Evolutionary conservation across 2,329 filamentous ascomycete species (phyloP), one percentile per base, ranked within the genome.

Genomic region (Metarhizium anisopliae): DNA sequence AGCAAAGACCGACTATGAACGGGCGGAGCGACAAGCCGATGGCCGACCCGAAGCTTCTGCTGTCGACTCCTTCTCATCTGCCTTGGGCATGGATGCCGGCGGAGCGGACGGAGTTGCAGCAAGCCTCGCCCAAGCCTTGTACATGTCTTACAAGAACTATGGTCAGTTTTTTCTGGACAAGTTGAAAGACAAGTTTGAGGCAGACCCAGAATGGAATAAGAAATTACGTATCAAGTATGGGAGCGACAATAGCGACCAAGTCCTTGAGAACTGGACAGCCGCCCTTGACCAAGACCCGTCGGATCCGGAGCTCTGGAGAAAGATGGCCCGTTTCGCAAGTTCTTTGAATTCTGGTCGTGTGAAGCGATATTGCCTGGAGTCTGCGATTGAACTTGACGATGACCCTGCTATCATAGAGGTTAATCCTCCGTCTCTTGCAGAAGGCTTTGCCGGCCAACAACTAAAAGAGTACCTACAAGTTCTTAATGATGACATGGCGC

Each of bases 81-180:
- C 75, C 14, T 70, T 83, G n/a, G 81, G 82, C 54, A 72, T 78
- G 7, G 74, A 80, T 30, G 80, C 81, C 32, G 81, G 81, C 56
- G 82, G 85, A 52, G 82, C 83, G 51, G 90, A 95, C 60, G 86
- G 83, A 32, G 84, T 85, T 2, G 89, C 86, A 16, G 94, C 87
- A 66, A 93, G 87, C 51, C 75, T 97, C 10, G 86, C 90, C 0
- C 92, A 96, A 66, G 91, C 95, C 11, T 79, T 97, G 20, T 96
- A 96, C 65, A 80, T 99, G 7, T 89, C 93, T 1, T 90, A 95
- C 76, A 99, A 97, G 71, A 99, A 97, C 64, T 86, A 93, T 72
- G 94, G 91, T 47, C 90, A 97, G 66, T 96, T 95, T 66, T 77
- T 87, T 56, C 77, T 99, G n/a, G 93, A 99, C 55, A 71, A 68